Evolutionary conservation across 1,284 basidiomycete species (phyloP).

Genomic region (Puccinia coronata): DNA sequence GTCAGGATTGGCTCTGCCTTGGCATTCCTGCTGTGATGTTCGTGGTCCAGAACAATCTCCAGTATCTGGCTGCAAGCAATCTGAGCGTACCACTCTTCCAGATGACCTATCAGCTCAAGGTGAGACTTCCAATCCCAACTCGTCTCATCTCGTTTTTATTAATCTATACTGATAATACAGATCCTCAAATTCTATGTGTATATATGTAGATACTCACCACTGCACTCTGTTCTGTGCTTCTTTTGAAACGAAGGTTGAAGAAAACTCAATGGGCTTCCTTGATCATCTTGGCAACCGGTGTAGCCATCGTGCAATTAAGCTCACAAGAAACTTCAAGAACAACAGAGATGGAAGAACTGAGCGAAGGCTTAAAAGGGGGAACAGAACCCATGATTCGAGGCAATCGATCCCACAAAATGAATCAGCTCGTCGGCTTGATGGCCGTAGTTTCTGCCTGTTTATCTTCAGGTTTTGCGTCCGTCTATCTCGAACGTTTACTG

Average conservation of each 20-base stretch:
- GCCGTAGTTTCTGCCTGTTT: slow-evolving; percentile 59
- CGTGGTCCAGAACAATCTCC: slow-evolving; percentile 58
- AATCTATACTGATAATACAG: neutral
- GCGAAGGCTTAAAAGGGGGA: neutral
- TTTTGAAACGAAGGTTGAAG: slow-evolving; percentile 58
- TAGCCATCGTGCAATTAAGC: slow-evolving; percentile 59
- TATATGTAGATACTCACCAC: slow-evolving; percentile 58
- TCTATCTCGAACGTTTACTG: slow-evolving; percentile 59
- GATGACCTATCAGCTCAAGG: slow-evolving; percentile 60
- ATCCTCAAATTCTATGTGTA: neutral
- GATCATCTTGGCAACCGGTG: slow-evolving; percentile 57
- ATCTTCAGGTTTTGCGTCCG: slow-evolving; percentile 59
- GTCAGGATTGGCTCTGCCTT: slow-evolving; percentile 53
- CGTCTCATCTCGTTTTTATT: neutral
- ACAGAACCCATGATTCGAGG: slow-evolving; percentile 21
- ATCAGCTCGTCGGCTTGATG: slow-evolving; percentile 58
- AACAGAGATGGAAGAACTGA: neutral
- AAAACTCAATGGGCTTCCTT: slow-evolving; percentile 59
- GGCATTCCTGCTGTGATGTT: slow-evolving; percentile 58
- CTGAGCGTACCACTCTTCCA: slow-evolving; percentile 60
- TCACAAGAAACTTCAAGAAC: slow-evolving; percentile 23
- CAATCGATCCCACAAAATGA: slow-evolving; percentile 50
- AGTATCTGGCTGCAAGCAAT: slow-evolving; percentile 59
- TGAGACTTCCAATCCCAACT: slow-evolving; percentile 29
- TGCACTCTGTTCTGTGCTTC: slow-evolving; percentile 58